Base-by-base conservation (phyloP, 1,284 basidiomycete genomes). In the Gomphus bonarii region DNA sequence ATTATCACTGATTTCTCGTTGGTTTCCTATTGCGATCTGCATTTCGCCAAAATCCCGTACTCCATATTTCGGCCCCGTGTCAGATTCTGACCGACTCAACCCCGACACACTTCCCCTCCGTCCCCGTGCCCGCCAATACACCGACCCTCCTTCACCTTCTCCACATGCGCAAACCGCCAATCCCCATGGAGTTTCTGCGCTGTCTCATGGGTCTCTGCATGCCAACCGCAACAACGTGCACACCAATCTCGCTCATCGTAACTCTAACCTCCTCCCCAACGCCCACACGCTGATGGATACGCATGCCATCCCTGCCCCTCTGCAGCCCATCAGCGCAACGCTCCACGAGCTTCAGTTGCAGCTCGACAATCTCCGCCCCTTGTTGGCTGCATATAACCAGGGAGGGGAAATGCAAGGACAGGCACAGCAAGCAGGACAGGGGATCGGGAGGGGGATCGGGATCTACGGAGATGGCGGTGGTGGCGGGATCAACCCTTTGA, bases 291-390 rank as follows among this genome's bases (percentile, higher is more conserved):
- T 2, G 33, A 35, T 22, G n/a, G n/a, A n/a, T 33, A 12, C 44
- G 31, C 44, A 20, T 35, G 16, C 33, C 9, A 30, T 57, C 28
- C 55, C 55, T 3, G 31, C 36, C 40, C 48, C 35, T 3, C 55
- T 57, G 22, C 55, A 57, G 28, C 55, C 55, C 20, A 18, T 58
- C 18, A 53, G 38, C 25, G 43, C 57, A 28, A 58, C 57, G 11
- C 50, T 58, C 14, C 36, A 53, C 35, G 25, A 53, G 35, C 43
- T 58, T 6, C 50, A 58, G 43, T n/a, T 47, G 28, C 57, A 58
- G 30, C 57, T 58, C 25, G 57, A 58, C 12, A 47, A 10, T 33
- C 57, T 58, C 25, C 50, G 43, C 42, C 57, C 57, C 6, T 31
- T 58, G 10, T 42, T 58, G 20, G 42, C 33, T 12, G 50, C 42